These are phyloP conservation scores for Lyophyllum shimeji DNA, from an alignment of 768 basidiomycete genomes.

Conservation along the genomic window DNA sequence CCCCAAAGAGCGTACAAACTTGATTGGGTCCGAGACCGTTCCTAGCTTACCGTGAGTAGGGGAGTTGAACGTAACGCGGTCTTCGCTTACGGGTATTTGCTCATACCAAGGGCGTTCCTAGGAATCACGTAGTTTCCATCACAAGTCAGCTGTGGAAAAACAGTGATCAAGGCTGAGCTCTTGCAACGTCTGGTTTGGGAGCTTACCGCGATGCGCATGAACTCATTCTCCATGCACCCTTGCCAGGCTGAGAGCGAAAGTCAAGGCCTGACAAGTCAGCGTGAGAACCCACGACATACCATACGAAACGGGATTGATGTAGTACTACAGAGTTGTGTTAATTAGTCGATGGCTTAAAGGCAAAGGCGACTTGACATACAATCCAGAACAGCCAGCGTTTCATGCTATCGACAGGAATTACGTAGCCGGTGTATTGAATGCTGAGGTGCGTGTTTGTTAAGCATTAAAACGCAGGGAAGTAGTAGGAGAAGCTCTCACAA, in stretches of 20 bases:
- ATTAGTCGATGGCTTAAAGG: conserved; percentile 6
- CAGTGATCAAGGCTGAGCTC: background rate
- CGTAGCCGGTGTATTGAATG: conserved; percentile 69
- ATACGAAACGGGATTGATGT: conserved; percentile 78
- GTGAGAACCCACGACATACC: conserved; percentile 32
- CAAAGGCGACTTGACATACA: conserved; percentile 35
- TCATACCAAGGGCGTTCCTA: conserved; percentile 53
- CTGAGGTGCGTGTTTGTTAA: conserved; percentile 16
- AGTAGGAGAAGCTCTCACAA: conserved; percentile 38
- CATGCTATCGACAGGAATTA: conserved; percentile 67
- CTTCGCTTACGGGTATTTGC: conserved; percentile 58
- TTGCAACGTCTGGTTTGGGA: conserved; percentile 10
- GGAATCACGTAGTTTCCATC: conserved; percentile 68
- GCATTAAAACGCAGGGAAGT: background rate
- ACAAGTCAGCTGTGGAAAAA: conserved; percentile 49
- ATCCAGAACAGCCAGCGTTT: conserved; percentile 88
- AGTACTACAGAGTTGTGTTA: conserved; percentile 45
- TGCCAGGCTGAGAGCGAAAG: conserved; percentile 55
- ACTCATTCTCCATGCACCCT: conserved; percentile 84
- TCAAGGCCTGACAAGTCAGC: background rate
- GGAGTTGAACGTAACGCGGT: conserved; percentile 3
- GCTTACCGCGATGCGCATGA: conserved; percentile 62
- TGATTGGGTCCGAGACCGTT: conserved; percentile 62
- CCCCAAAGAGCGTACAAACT: conserved; percentile 75
- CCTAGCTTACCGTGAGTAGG: conserved; percentile 28